These are phyloP conservation scores for Metschnikowia bowlesiae DNA, from an alignment of 805 yeast genomes.

Conservation along the genomic window DNA sequence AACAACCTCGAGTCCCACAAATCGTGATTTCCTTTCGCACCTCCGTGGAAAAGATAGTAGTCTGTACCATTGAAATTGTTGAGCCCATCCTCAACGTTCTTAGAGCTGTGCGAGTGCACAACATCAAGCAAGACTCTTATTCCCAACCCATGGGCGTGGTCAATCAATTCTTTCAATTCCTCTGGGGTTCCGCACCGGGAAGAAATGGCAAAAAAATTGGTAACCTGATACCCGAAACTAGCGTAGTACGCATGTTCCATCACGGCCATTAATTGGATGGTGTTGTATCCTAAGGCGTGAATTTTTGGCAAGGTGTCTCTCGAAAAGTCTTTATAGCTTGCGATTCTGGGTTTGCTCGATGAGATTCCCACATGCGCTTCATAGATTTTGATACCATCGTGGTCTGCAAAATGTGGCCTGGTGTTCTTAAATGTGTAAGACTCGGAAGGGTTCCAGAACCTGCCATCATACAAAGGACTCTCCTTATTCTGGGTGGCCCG, in stretches of 20 bases:
- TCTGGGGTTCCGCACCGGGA: conserved; percentile 96
- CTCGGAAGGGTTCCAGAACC: conserved; percentile 81
- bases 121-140: conserved; percentile 83
- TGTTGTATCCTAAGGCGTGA: conserved; percentile 80
- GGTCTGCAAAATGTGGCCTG: conserved; percentile 51
- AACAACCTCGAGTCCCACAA: conserved; percentile 96
- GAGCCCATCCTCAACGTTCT: conserved; percentile 89
- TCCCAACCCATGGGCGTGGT: conserved; percentile 86
- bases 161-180: conserved; percentile 84
- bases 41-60: conserved; percentile 89
- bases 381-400: conserved; percentile 62
- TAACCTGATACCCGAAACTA: conserved; percentile 95
- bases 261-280: conserved; percentile 93
- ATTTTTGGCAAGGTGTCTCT: conserved; percentile 76
- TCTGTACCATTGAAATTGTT: conserved; percentile 94
- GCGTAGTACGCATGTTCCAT: conserved; percentile 99
- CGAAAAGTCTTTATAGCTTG: conserved; percentile 83
- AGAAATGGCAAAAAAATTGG: conserved; percentile 84
- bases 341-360: conserved; percentile 80
- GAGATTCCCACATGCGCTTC: conserved; percentile 97
- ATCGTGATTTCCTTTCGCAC: conserved; percentile 83
- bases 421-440: conserved; percentile 55
- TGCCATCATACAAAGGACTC: conserved; percentile 64
- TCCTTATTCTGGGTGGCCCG: conserved; percentile 73
- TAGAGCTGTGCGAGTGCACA: conserved; percentile 95